phyloP scores from a whole-genome alignment of 2,329 filamentous ascomycete species.

The Alternaria brassicicola region DNA sequence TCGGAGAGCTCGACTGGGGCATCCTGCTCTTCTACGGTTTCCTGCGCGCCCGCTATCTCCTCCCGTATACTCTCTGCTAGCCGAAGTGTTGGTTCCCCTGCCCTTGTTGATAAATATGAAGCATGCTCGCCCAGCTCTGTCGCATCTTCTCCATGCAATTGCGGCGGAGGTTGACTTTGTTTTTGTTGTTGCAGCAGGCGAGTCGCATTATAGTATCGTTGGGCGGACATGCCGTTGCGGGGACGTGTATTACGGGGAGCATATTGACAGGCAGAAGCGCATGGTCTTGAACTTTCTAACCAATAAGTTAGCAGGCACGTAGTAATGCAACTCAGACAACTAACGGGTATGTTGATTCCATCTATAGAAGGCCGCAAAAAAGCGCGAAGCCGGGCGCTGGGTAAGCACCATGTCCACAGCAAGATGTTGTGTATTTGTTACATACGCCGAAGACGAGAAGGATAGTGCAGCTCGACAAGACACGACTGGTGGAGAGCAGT shows the following conservation, averaged over 20 bases:
- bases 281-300: conserved; percentile 19
- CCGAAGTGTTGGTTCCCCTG: not conserved
- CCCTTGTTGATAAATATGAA: not conserved
- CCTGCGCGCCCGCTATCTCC: not conserved
- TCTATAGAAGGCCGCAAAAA: conserved; percentile 54
- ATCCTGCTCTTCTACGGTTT: conserved; percentile 1
- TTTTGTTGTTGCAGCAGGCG: conserved; percentile 14
- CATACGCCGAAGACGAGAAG: not conserved
- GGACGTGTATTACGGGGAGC: not conserved
- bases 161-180: conserved; percentile 9
- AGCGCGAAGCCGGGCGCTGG: conserved; percentile 39
- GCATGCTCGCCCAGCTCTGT: not conserved
- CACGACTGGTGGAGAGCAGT: not conserved
- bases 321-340: not conserved
- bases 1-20: not conserved
- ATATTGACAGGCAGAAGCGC: not conserved
- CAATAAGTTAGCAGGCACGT: not conserved
- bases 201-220: conserved; percentile 20
- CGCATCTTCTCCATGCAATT: conserved; percentile 2
- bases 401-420: conserved; percentile 24
- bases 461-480: not conserved
- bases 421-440: not conserved
- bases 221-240: not conserved
- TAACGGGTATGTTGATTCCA: conserved; percentile 46
- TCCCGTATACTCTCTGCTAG: not conserved